Evolutionary conservation across 2,329 filamentous ascomycete species (phyloP).

Genomic region (Huntiella bhutanensis): DNA sequence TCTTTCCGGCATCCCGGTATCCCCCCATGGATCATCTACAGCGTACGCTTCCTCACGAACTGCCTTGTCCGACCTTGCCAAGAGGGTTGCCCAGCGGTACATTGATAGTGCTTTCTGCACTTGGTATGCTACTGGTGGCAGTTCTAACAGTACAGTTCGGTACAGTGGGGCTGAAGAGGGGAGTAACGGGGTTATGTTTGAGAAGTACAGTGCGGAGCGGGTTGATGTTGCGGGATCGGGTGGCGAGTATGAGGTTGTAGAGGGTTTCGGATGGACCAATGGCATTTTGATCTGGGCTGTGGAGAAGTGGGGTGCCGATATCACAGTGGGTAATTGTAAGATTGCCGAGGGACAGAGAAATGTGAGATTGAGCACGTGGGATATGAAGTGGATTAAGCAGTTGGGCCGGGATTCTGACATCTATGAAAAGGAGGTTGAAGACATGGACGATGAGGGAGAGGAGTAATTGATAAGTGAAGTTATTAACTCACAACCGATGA

Average conservation of each 20-base stretch:
- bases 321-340: conserved; percentile 37
- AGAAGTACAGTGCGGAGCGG: conserved; percentile 45
- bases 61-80: conserved; percentile 34
- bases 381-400: conserved; percentile 29
- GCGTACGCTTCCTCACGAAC: conserved; percentile 33
- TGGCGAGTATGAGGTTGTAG: conserved; percentile 50
- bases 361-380: conserved; percentile 27
- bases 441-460: background rate
- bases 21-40: background rate
- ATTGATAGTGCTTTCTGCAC: conserved; percentile 51
- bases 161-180: conserved; percentile 26
- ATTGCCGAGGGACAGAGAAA: conserved; percentile 9
- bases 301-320: conserved; percentile 37
- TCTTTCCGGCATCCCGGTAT: conserved; percentile 33
- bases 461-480: background rate
- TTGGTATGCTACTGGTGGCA: conserved; percentile 48
- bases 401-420: conserved; percentile 18
- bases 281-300: conserved; percentile 48
- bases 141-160: conserved; percentile 32
- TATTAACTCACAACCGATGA: background rate
- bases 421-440: background rate
- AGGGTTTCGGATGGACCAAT: conserved; percentile 54
- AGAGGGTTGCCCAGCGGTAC: conserved; percentile 44
- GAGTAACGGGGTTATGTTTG: conserved; percentile 44
- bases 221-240: conserved; percentile 43